These are phyloP conservation scores for Nicotiana tabacum DNA, from an alignment of 257 asterid species.

Conservation along the genomic window DNA sequence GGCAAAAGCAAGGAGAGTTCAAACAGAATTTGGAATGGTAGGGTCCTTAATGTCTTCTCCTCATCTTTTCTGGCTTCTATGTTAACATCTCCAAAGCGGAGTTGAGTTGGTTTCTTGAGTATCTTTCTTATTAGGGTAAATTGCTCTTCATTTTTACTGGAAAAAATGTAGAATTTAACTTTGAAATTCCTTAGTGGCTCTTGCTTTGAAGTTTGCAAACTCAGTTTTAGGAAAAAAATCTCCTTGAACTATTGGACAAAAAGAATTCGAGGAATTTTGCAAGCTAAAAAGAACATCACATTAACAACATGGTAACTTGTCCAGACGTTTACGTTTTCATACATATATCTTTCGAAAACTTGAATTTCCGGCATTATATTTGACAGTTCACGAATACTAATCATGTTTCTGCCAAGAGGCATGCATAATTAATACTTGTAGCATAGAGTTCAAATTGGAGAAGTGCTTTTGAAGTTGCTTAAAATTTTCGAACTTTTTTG, in stretches of 20 bases:
- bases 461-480: constrained; percentile 4
- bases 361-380: not conserved
- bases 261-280: not conserved
- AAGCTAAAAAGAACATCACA: not conserved
- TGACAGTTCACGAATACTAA: constrained; percentile 1
- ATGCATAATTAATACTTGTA: not conserved
- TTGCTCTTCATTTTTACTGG: not conserved
- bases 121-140: not conserved
- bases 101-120: constrained; percentile 3
- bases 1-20: constrained; percentile 3
- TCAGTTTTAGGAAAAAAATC: not conserved
- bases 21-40: constrained; percentile 1
- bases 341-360: not conserved
- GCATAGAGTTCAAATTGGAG: not conserved
- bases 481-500: not conserved
- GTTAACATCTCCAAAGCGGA: not conserved
- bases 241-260: not conserved
- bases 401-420: not conserved
- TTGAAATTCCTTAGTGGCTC: not conserved
- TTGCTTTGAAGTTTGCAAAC: not conserved
- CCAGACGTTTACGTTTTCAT: not conserved
- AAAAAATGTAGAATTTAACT: not conserved
- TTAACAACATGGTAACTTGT: not conserved
- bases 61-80: not conserved
- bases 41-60: not conserved